These are phyloP conservation scores for Brettanomyces naardenensis DNA, from an alignment of 805 yeast genomes.

Conservation along the genomic window DNA sequence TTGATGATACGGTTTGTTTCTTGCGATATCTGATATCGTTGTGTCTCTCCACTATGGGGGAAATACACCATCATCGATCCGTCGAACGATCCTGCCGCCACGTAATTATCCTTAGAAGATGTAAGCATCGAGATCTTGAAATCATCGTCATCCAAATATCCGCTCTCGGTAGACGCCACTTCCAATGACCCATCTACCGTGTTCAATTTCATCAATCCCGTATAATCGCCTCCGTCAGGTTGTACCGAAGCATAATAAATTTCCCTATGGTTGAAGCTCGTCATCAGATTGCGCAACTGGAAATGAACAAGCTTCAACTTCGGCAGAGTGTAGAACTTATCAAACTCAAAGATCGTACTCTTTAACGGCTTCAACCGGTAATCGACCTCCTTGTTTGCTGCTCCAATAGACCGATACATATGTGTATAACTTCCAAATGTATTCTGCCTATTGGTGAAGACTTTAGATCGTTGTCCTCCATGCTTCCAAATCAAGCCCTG, in stretches of 20 bases:
- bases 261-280: constrained; percentile 26
- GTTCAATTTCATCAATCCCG: constrained; percentile 5
- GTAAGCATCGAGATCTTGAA: constrained; percentile 41
- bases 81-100: constrained; percentile 47
- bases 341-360: constrained; percentile 26
- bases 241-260: constrained; percentile 17
- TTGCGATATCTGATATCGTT: constrained; percentile 33
- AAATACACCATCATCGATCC: constrained; percentile 40
- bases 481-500: constrained; percentile 26
- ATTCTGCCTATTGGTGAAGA: constrained; percentile 15
- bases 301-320: constrained; percentile 47
- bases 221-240: constrained; percentile 4
- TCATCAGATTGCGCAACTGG: constrained; percentile 46
- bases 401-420: constrained; percentile 15
- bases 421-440: constrained; percentile 20
- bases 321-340: constrained; percentile 33
- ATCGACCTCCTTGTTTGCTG: constrained; percentile 13
- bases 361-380: constrained; percentile 15
- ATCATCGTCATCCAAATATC: not conserved
- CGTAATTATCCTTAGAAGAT: constrained; percentile 28
- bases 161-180: constrained; percentile 12
- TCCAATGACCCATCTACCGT: constrained; percentile 15
- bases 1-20: constrained; percentile 46
- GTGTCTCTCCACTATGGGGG: constrained; percentile 21
- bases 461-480: constrained; percentile 12